Percentiles rank a stretch among this genome's conserved stretches.
phyloP scores from a whole-genome alignment of 768 basidiomycete species.

The Agrocybe pediades region DNA sequence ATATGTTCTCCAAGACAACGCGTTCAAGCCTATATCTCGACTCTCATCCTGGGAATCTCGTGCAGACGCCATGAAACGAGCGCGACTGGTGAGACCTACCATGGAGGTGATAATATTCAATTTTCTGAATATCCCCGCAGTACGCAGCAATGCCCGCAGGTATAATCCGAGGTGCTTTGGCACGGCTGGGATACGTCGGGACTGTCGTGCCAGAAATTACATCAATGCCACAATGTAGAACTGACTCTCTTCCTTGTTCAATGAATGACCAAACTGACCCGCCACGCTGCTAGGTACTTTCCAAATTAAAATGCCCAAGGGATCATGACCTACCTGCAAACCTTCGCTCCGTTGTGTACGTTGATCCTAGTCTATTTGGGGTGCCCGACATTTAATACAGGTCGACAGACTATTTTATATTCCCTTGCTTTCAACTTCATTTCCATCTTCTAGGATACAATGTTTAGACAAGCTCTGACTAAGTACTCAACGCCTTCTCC shows the following conservation, averaged over 20 bases:
- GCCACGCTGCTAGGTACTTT: slow-evolving; percentile 64
- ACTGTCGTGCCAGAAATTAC: slow-evolving; percentile 80
- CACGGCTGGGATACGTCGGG: slow-evolving; percentile 74
- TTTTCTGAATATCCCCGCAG: slow-evolving; percentile 34
- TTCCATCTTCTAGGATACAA: neutral
- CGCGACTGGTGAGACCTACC: slow-evolving; percentile 59
- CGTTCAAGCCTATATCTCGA: slow-evolving; percentile 82
- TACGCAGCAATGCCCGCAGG: slow-evolving; percentile 84
- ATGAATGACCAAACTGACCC: neutral
- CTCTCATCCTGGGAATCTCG: slow-evolving; percentile 82
- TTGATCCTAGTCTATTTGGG: neutral
- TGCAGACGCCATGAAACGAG: slow-evolving; percentile 68
- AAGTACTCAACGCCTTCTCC: slow-evolving; percentile 3
- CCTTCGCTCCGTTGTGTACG: neutral
- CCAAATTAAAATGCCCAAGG: slow-evolving; percentile 79
- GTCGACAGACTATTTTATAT: neutral
- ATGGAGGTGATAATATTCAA: neutral
- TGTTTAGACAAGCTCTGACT: neutral
- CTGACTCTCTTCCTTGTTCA: too few relatives aligned
- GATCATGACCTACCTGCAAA: slow-evolving; percentile 21
- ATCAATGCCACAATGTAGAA: slow-evolving; percentile 81
- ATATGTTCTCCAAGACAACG: slow-evolving; percentile 91
- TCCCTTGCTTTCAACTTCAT: neutral
- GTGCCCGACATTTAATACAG: neutral
- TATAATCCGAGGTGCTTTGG: slow-evolving; percentile 80